A percentile compares a stretch with the other conserved stretches of the same genome.
Conservation (phyloP, 2,329 filamentous ascomycete genomes). For the Chaetoscypha palmicola region DNA sequence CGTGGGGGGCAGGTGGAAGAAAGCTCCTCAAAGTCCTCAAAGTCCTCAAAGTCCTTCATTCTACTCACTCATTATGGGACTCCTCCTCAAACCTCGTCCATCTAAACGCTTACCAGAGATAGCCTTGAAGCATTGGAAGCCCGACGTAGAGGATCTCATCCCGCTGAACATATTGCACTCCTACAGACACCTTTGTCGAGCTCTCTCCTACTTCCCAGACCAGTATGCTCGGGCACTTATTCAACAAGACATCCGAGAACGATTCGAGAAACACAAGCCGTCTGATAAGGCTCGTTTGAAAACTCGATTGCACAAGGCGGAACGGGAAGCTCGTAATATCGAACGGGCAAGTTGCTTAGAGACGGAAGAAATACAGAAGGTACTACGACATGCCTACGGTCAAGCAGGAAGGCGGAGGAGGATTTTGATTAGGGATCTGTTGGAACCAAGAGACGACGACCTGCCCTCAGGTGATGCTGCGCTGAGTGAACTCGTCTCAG, state of each 20-base stretch:
- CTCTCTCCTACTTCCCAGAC: background rate
- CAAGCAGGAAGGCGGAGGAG: conserved; percentile 45
- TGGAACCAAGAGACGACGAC: conserved; percentile 19
- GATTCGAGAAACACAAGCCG: conserved; percentile 1
- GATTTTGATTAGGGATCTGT: conserved; percentile 39
- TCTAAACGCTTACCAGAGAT: no score
- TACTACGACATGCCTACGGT: conserved; percentile 47
- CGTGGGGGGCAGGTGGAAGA: no score
- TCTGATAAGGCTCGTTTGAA: background rate
- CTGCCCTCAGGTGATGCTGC: no score
- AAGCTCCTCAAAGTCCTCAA: no score
- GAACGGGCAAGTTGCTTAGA: conserved; percentile 49
- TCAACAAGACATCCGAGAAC: background rate
- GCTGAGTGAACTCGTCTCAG: conserved; percentile 27
- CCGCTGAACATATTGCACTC: background rate
- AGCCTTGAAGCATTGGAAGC: no score
- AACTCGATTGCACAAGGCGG: conserved; percentile 33
- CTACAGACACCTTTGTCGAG: background rate
- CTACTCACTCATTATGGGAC: no score
- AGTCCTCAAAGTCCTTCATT: no score
- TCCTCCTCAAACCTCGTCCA: no score
- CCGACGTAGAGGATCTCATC: no score
- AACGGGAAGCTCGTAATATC: conserved; percentile 40
- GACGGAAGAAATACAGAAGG: conserved; percentile 37
- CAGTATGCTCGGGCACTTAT: background rate